phyloP scores from a whole-genome alignment of 495 filamentous ascomycete species.

The Baudoinia panamericana region DNA sequence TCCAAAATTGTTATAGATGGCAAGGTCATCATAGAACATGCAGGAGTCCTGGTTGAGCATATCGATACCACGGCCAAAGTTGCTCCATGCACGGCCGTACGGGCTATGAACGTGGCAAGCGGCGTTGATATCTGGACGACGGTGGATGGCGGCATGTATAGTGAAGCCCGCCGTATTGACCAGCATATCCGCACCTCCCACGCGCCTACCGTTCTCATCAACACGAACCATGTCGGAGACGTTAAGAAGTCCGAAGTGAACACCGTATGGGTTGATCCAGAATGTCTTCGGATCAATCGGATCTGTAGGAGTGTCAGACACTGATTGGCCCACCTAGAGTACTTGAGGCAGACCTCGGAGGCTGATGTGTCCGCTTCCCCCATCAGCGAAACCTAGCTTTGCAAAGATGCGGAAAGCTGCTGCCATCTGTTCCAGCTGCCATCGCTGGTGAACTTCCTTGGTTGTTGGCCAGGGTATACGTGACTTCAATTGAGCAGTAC shows the following conservation, averaged over 20 bases:
- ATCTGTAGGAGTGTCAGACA: no score
- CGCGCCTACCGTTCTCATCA: slow-evolving; percentile 38
- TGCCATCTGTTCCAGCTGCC: no score
- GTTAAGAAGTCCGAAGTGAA: slow-evolving; percentile 43
- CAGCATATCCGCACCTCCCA: slow-evolving; percentile 38
- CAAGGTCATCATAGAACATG: slow-evolving; percentile 44
- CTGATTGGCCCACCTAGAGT: no score
- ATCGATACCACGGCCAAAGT: slow-evolving; percentile 41
- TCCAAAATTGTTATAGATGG: slow-evolving; percentile 41
- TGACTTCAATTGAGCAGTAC: no score
- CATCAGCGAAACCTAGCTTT: no score
- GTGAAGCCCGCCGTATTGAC: slow-evolving; percentile 58
- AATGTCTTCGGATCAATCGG: slow-evolving; percentile 39
- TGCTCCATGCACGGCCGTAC: slow-evolving; percentile 41
- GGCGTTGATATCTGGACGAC: slow-evolving; percentile 39
- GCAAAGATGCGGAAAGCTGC: no score
- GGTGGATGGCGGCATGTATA: slow-evolving; percentile 50
- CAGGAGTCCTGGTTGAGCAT: slow-evolving; percentile 60
- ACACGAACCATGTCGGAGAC: slow-evolving; percentile 43
- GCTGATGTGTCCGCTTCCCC: no score
- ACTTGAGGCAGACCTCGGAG: no score
- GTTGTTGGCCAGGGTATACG: no score
- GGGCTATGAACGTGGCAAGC: slow-evolving; percentile 43
- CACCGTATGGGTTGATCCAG: slow-evolving; percentile 42
- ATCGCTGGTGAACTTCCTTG: no score